Evolutionary conservation across 768 basidiomycete genomes (phyloP).

Genomic region (Naganishia vaughanmartiniae): DNA sequence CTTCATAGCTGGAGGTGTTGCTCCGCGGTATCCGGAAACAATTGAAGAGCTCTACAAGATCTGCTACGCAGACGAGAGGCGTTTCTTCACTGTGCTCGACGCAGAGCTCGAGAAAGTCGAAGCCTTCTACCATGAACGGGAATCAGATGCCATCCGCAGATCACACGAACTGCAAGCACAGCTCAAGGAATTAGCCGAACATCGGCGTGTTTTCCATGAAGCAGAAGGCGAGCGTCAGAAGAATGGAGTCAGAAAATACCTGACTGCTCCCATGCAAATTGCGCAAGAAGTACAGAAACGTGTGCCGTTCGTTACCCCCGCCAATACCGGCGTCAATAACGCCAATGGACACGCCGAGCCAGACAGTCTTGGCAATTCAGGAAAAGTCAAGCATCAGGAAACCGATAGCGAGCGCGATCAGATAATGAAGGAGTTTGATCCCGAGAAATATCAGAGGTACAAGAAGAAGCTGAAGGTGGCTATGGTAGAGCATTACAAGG

Average conservation of each 20-base stretch:
- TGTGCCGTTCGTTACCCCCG: slow-evolving; percentile 26
- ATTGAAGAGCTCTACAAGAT: slow-evolving; percentile 56
- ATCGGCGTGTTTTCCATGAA: slow-evolving; percentile 57
- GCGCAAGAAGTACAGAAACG: slow-evolving; percentile 24
- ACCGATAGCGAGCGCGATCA: slow-evolving; percentile 4
- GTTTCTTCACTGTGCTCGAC: slow-evolving; percentile 77
- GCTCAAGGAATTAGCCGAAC: slow-evolving; percentile 69
- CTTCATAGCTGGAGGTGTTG: neutral
- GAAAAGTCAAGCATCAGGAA: neutral
- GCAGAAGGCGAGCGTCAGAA: slow-evolving; percentile 26
- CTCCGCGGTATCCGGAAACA: slow-evolving; percentile 34
- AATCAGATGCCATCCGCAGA: slow-evolving; percentile 58
- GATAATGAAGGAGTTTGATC: slow-evolving; percentile 55
- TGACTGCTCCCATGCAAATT: neutral
- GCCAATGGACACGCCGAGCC: neutral
- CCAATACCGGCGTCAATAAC: neutral
- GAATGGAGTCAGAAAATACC: slow-evolving; percentile 19
- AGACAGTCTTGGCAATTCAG: neutral
- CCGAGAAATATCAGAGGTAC: slow-evolving; percentile 78
- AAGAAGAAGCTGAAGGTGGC: slow-evolving; percentile 82
- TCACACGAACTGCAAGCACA: slow-evolving; percentile 63
- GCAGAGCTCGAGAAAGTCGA: slow-evolving; percentile 79
- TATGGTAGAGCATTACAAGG: slow-evolving; percentile 78
- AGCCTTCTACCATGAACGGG: slow-evolving; percentile 72
- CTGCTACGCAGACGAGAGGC: slow-evolving; percentile 62